Evolutionary conservation across 805 yeast genomes (phyloP), one percentile per base, ranked within the genome.

Genomic region (Lipomyces starkeyi): DNA sequence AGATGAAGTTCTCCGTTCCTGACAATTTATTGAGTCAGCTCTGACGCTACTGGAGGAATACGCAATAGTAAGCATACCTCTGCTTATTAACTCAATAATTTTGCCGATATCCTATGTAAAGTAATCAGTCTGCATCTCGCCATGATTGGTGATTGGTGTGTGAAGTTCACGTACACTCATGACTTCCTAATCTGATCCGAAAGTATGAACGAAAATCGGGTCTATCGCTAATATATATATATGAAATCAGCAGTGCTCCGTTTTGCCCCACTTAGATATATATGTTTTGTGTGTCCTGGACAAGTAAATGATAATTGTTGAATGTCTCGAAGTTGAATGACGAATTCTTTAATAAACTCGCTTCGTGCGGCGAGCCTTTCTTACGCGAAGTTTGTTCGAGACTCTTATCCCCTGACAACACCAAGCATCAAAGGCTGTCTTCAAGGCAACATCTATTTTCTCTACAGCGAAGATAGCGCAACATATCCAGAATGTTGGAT

Each of bases 1-100:
- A 52, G 40, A 73, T 59, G 65, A 78, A 78, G n/a, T 52, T 65
- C 25, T 64, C 64, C 83, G 93, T 91, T 91, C 71, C 71, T 65
- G 59, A 2, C 11, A 7, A 8, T 32, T 32, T 7, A 14, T 17
- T n/a, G 49, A n/a, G 22, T 43, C 20, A 43, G 22, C 8, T 43
- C 22, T 5, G 49, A n/a, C 8, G 22, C 49, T 60, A 32, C 25
- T 3, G 8, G 55, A 17, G 25, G 14, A 37, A 20, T 6, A 3
- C 25, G 20, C 27, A n/a, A 9, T 52, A 20, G 14, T 14, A 14
- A n/a, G 56, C 22, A 8, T 67, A 65, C 71, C 71, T 62, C 71
- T 58, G 11, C 61, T 65, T 13, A 68, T 68, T 13, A 68, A 13
- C 8, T 64, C 67, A 9, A 68, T 37, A 54, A 58, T 58, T 2